Conservation (phyloP, 148 eudicot genomes). For the Cornus kousa region DNA sequence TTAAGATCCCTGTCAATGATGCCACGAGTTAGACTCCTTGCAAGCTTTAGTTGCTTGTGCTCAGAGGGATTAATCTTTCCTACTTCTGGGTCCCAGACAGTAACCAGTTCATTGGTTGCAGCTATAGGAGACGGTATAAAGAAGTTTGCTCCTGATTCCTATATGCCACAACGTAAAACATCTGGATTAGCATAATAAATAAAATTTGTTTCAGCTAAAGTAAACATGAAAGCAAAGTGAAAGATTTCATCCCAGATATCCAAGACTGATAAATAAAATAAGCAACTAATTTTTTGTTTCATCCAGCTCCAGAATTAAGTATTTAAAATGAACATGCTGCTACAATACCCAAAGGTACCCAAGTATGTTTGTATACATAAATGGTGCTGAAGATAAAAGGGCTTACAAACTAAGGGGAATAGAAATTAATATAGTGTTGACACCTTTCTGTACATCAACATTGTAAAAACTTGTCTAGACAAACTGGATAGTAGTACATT, state of each 20-base stretch:
- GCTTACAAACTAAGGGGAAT: too few relatives aligned
- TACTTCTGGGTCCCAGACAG: constrained; percentile 95
- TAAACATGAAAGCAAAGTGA: not conserved
- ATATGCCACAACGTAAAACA: constrained; percentile 11
- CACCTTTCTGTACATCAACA: too few relatives aligned
- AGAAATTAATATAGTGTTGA: too few relatives aligned
- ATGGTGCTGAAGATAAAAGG: too few relatives aligned
- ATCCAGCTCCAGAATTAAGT: too few relatives aligned
- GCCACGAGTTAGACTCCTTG: constrained; percentile 90
- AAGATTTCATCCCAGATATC: not conserved
- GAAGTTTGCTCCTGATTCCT: constrained; percentile 95
- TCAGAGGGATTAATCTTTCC: constrained; percentile 94
- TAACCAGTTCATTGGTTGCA: constrained; percentile 87
- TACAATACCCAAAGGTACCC: too few relatives aligned
- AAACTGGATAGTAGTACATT: too few relatives aligned
- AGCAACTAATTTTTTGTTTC: too few relatives aligned
- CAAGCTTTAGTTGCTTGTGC: constrained; percentile 95
- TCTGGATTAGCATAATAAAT: not conserved
- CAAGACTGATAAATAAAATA: not conserved
- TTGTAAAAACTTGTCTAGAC: too few relatives aligned
- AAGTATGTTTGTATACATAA: too few relatives aligned
- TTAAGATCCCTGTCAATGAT: constrained; percentile 94
- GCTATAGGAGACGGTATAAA: constrained; percentile 80
- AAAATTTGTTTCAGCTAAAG: too few relatives aligned
- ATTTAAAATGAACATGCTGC: too few relatives aligned